phyloP scores from a whole-genome alignment of 352 stramenopile species.

The Achlya hypogyna region DNA sequence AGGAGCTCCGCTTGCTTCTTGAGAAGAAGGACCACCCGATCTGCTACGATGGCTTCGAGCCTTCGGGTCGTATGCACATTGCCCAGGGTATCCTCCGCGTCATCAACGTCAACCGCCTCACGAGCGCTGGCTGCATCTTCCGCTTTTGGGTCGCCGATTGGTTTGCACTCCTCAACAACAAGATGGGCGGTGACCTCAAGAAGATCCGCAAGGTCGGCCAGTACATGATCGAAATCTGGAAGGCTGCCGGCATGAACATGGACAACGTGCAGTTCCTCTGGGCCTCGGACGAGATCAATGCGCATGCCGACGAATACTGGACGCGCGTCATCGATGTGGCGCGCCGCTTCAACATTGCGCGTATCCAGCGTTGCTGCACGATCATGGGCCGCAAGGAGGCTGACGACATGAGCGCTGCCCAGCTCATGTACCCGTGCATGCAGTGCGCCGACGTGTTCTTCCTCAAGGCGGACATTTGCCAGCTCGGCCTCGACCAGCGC shows the following conservation, averaged over 20 bases:
- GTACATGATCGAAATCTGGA: conserved; percentile 99
- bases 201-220: conserved; percentile 94
- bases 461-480: conserved; percentile 98
- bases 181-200: conserved; percentile 96
- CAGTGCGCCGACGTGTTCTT: conserved; percentile 99
- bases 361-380: conserved; percentile 97
- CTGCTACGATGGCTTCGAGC: conserved; percentile 99
- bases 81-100: conserved; percentile 94
- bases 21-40: conserved; percentile 86
- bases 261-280: conserved; percentile 98
- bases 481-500: conserved; percentile 98
- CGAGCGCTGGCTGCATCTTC: conserved; percentile 90
- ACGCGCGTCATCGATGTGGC: conserved; percentile 91
- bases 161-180: conserved; percentile 99
- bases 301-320: conserved; percentile 87
- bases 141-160: conserved; percentile 99
- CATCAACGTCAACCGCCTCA: conserved; percentile 96
- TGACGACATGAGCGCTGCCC: conserved; percentile 85
- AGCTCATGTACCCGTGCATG: conserved; percentile 97
- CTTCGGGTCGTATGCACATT: conserved; percentile 98
- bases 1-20: conserved; percentile 71
- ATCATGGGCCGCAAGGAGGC: conserved; percentile 97
- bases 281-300: conserved; percentile 94
- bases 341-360: conserved; percentile 82
- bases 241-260: conserved; percentile 98